Percentiles rank a stretch among this genome's conserved stretches.
These are phyloP conservation scores for Pyrenochaeta sp. DNA, from an alignment of 2,329 filamentous ascomycete genomes.

Conservation along the genomic window DNA sequence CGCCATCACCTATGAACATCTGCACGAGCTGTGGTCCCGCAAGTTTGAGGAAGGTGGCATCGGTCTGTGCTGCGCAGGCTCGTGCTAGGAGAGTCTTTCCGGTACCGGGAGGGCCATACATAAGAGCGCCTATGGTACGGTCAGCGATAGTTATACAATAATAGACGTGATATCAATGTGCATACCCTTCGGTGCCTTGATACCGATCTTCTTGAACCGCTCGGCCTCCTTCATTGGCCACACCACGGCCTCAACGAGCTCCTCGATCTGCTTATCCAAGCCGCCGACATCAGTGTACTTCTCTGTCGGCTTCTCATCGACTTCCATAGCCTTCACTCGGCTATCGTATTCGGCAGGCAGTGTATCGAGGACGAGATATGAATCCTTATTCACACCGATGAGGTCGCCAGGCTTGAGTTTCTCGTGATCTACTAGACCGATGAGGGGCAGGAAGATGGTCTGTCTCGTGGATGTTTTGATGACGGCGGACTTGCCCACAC, in stretches of 20 bases:
- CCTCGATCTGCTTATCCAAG: slow-evolving; percentile 98
- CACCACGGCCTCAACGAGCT: slow-evolving; percentile 96
- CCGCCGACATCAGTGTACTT: slow-evolving; percentile 99
- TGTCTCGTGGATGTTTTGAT: slow-evolving; percentile 99
- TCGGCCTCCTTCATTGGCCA: slow-evolving; percentile 99
- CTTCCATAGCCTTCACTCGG: slow-evolving; percentile 99
- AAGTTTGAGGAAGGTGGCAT: slow-evolving; percentile 98
- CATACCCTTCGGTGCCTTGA: slow-evolving; percentile 97
- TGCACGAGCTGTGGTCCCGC: slow-evolving; percentile 97
- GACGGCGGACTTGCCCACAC: slow-evolving; percentile 96
- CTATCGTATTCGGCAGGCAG: slow-evolving; percentile 98
- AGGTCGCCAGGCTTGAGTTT: slow-evolving; percentile 94
- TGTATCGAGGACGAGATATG: slow-evolving; percentile 95
- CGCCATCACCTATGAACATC: slow-evolving; percentile 99
- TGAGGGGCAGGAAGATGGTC: slow-evolving; percentile 97
- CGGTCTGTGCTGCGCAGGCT: slow-evolving; percentile 96
- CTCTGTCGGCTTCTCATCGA: slow-evolving; percentile 99
- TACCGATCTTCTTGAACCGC: slow-evolving; percentile 99
- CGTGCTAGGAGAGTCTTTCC: slow-evolving; percentile 92
- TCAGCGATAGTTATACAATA: slow-evolving; percentile 11
- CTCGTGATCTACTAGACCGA: slow-evolving; percentile 94
- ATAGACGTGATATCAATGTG: neutral
- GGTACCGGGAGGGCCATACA: slow-evolving; percentile 94
- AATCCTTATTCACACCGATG: slow-evolving; percentile 99
- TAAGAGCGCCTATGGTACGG: slow-evolving; percentile 74